Evolutionary conservation across 2,329 filamentous ascomycete species (phyloP).

Genomic region (Ascomycota sp.): DNA sequence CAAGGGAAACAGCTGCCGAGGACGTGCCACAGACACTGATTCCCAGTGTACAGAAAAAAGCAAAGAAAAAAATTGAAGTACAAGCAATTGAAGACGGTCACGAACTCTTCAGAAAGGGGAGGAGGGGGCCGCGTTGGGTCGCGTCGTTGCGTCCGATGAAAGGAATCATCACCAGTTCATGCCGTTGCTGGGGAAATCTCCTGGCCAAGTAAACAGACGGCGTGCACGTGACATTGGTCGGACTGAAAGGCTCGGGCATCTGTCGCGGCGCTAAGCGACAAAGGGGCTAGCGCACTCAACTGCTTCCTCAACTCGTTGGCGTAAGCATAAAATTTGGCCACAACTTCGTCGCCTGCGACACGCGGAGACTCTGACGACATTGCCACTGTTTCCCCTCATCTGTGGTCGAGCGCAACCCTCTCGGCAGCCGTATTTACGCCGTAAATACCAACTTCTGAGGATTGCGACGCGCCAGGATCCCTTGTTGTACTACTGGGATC

Average conservation of each 20-base stretch:
- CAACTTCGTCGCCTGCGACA: background rate
- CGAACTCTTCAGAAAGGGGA: conserved; percentile 7
- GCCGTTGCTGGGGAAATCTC: conserved; percentile 9
- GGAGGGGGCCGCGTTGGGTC: conserved; percentile 3
- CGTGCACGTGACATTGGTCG: conserved; percentile 4
- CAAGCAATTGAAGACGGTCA: conserved; percentile 6
- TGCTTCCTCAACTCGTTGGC: background rate
- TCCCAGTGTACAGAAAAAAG: conserved; percentile 3
- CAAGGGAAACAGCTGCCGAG: background rate
- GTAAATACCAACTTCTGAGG: no score
- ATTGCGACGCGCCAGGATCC: no score
- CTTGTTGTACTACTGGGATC: background rate
- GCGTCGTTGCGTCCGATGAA: background rate
- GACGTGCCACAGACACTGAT: background rate
- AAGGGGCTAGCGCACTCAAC: background rate
- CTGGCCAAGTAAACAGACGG: conserved; percentile 10
- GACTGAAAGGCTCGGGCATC: background rate
- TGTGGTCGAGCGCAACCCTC: no score
- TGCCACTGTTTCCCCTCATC: no score
- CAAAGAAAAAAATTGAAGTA: conserved; percentile 5
- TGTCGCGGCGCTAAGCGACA: background rate
- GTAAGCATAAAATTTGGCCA: conserved; percentile 1
- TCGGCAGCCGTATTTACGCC: no score
- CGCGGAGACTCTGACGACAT: no score
- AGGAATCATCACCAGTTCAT: background rate